Evolutionary conservation across 208 protist species (phyloP).

Genomic region (Trypanosomatidae sp.): DNA sequence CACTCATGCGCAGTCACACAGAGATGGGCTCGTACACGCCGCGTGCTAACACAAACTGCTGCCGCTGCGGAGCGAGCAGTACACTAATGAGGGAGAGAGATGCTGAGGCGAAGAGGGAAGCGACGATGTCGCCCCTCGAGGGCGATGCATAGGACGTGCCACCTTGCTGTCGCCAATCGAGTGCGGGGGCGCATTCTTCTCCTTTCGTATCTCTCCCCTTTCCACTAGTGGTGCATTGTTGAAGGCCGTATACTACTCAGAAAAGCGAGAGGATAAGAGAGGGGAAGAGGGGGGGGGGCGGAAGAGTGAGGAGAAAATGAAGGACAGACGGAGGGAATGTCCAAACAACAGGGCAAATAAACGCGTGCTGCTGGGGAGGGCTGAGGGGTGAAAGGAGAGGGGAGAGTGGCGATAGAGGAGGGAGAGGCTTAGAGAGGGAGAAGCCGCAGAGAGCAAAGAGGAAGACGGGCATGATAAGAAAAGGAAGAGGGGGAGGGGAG

Average conservation of each 20-base stretch:
- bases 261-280: background rate
- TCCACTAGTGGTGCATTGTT: too few relatives aligned
- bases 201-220: too few relatives aligned
- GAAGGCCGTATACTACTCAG: too few relatives aligned
- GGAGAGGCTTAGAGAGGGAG: background rate
- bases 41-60: background rate
- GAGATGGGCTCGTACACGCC: background rate
- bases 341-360: background rate
- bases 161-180: too few relatives aligned
- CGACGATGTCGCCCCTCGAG: too few relatives aligned
- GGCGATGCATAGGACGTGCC: too few relatives aligned
- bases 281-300: background rate
- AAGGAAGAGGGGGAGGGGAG: background rate
- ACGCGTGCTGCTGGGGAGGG: too few relatives aligned
- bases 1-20: background rate
- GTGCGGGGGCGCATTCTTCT: too few relatives aligned
- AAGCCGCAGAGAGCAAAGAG: background rate
- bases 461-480: background rate
- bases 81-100: background rate
- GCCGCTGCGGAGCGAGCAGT: background rate
- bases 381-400: too few relatives aligned
- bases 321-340: background rate
- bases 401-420: background rate
- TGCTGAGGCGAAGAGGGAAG: too few relatives aligned
- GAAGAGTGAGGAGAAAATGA: constrained; percentile 16